Base-by-base conservation (phyloP, 2,329 filamentous ascomycete species). In the Hymenoscyphus albidus region DNA sequence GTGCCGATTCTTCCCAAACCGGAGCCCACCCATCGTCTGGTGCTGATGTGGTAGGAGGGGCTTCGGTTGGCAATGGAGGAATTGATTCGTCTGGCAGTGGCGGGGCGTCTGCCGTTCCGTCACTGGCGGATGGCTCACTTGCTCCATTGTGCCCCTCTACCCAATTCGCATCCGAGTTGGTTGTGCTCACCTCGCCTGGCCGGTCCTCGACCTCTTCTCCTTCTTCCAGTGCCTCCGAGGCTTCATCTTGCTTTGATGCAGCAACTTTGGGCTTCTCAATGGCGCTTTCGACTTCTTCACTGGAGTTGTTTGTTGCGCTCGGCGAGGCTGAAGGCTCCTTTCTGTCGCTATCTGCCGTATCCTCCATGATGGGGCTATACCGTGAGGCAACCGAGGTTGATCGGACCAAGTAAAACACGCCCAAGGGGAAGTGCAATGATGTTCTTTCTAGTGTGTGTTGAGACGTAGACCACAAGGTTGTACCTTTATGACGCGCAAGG, bases 1-100 rank as follows among this genome's bases (percentile, higher is more conserved):
- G 83, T 1, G 84, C 82, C 61, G 76, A 81, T 31, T 83, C 78
- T 71, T 96, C 92, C 90, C 91, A 96, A 65, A 90, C 82, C 42
- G 87, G 87, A 65, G 90, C 87, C 93, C 93, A 97, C 65, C 93
- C 93, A 71, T 89, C 86, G 66, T 88, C 85, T 75, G 89, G 85
- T 64, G 88, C 82, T 54, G 68, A 67, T 67, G 73, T 74, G 35
- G 76, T 74, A 54, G 81, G 80, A 35, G 80, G 79, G 44, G 80
- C 78, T 76, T 86, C 84, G 62, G 80, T 76, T 60, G 85, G 85
- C 3, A 76, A 72, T 31, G 75, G 75, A 10, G 73, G 72, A 27
- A 70, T 58, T 59, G 71, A 62, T 69, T 76, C 72, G 32, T 74
- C 66, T 13, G 74, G 74, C 59, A 84, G 76, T 55, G 81, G 81